Percentiles rank a stretch among this genome's conserved stretches.
These are phyloP conservation scores for Clonostachys chloroleuca DNA, from an alignment of 2,329 filamentous ascomycete species.

Conservation along the genomic window DNA sequence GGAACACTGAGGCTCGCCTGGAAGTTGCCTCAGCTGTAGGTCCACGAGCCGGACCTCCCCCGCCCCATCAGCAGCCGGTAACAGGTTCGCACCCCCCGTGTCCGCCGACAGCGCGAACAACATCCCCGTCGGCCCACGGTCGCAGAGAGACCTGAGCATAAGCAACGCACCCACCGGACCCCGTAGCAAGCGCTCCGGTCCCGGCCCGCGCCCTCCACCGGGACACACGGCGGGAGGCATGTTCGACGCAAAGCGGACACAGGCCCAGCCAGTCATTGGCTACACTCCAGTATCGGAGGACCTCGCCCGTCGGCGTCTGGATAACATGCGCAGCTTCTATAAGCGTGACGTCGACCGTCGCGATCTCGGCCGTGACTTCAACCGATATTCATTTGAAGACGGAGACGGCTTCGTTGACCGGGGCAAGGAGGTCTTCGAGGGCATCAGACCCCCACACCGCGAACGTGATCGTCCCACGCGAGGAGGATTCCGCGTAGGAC, in stretches of 20 bases:
- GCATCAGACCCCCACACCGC: slow-evolving; percentile 55
- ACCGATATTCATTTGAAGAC: slow-evolving; percentile 71
- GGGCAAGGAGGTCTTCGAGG: slow-evolving; percentile 65
- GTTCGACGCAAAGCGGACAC: slow-evolving; percentile 22
- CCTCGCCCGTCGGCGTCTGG: slow-evolving; percentile 60
- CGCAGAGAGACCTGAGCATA: slow-evolving; percentile 10
- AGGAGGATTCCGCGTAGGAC: slow-evolving; percentile 23
- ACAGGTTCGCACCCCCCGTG: not conserved
- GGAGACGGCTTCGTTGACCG: slow-evolving; percentile 64
- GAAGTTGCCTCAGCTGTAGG: slow-evolving; percentile 9
- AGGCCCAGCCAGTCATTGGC: slow-evolving; percentile 31
- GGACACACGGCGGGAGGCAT: too few species aligned
- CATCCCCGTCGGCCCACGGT: slow-evolving; percentile 30
- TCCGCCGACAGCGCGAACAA: slow-evolving; percentile 17
- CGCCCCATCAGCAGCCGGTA: not conserved
- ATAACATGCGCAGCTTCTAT: slow-evolving; percentile 46
- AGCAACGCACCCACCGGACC: slow-evolving; percentile 23
- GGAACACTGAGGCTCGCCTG: slow-evolving; percentile 50
- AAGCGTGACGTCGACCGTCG: slow-evolving; percentile 27
- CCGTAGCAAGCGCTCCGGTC: slow-evolving; percentile 26
- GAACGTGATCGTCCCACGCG: slow-evolving; percentile 38
- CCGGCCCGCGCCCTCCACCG: slow-evolving; percentile 13
- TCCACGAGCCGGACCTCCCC: not conserved
- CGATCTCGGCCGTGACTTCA: slow-evolving; percentile 42
- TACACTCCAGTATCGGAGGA: slow-evolving; percentile 59